These are phyloP conservation scores for Skeletonema tropicum DNA, from an alignment of 108 stramenopile genomes.

Conservation along the genomic window DNA sequence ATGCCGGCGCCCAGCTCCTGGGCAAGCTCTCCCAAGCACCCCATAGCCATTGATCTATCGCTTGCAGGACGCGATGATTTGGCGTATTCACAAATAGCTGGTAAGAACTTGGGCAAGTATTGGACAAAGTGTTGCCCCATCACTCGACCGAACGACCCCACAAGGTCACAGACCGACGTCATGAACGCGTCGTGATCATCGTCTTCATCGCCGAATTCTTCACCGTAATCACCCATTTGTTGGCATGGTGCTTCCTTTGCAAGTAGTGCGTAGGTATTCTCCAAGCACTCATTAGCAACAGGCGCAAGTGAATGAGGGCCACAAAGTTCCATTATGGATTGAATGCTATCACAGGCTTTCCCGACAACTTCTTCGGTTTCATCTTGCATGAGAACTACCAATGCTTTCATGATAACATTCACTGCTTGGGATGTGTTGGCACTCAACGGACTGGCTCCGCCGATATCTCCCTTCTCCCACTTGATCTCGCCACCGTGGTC, in stretches of 20 bases:
- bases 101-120: constrained; percentile 85
- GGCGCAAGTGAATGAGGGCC: constrained; percentile 80
- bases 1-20: constrained; percentile 80
- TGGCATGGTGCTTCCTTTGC: constrained; percentile 83
- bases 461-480: constrained; percentile 88
- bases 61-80: constrained; percentile 88
- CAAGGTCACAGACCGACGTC: constrained; percentile 89
- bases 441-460: constrained; percentile 67
- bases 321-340: constrained; percentile 86
- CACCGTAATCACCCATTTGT: constrained; percentile 58
- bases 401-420: constrained; percentile 72
- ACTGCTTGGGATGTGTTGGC: constrained; percentile 73
- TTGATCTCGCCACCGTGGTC: constrained; percentile 79
- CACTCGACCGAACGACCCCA: constrained; percentile 83
- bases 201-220: constrained; percentile 83
- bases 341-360: constrained; percentile 88
- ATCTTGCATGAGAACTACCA: constrained; percentile 80
- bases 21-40: constrained; percentile 94
- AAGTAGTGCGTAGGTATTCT: constrained; percentile 68
- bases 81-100: constrained; percentile 86
- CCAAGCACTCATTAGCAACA: constrained; percentile 72
- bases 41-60: constrained; percentile 95
- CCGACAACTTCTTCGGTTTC: constrained; percentile 87
- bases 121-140: constrained; percentile 85
- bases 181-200: constrained; percentile 94